Percentiles rank a stretch among this genome's conserved stretches.
Evolutionary conservation across 163 green algal genomes (phyloP).

Genomic region (Coccomyxa subellipsoidea): DNA sequence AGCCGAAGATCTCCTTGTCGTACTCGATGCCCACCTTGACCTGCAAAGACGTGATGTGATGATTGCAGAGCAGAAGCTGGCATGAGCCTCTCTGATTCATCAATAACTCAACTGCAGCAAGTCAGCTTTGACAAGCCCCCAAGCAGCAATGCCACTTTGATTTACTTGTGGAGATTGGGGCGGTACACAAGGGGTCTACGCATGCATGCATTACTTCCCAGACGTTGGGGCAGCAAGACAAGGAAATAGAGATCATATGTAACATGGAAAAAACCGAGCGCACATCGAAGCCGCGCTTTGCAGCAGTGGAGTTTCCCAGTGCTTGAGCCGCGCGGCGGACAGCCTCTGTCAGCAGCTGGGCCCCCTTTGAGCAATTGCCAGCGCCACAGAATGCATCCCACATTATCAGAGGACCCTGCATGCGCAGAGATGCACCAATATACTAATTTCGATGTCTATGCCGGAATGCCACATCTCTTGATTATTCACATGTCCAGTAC

Average conservation of each 20-base stretch:
- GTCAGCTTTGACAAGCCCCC: too few relatives aligned
- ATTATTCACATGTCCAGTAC: too few relatives aligned
- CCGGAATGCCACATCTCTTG: too few relatives aligned
- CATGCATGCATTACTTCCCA: background rate
- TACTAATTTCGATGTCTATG: too few relatives aligned
- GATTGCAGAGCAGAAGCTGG: too few relatives aligned
- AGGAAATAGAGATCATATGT: background rate
- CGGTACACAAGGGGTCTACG: too few relatives aligned
- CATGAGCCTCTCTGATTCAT: too few relatives aligned
- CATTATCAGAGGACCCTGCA: background rate
- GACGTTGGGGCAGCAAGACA: background rate
- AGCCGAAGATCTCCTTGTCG: background rate
- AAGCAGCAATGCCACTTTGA: too few relatives aligned
- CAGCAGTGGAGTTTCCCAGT: background rate
- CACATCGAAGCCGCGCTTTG: background rate
- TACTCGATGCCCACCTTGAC: background rate
- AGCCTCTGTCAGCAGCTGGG: background rate
- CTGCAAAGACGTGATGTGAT: background rate
- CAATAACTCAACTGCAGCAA: too few relatives aligned
- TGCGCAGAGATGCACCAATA: background rate
- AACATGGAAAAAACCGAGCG: too few relatives aligned
- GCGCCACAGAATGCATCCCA: background rate
- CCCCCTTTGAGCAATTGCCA: background rate
- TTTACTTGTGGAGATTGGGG: too few relatives aligned
- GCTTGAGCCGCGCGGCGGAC: too few relatives aligned